phyloP scores from a whole-genome alignment of 768 basidiomycete species.

The Sporobolomyces phaffii region DNA sequence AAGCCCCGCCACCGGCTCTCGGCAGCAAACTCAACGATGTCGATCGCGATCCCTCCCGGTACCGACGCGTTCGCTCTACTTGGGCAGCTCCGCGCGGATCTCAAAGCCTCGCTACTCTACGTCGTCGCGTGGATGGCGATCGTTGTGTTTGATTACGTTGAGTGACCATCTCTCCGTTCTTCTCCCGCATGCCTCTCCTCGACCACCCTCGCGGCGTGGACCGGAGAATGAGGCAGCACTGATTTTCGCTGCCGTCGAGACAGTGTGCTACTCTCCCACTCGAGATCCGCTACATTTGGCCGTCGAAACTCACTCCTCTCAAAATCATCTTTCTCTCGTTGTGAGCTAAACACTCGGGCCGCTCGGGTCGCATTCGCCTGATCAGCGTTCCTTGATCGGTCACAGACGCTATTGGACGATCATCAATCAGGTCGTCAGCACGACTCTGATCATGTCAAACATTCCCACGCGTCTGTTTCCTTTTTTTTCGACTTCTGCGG shows the following conservation, averaged over 20 bases:
- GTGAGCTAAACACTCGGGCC: no score
- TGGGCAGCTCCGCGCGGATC: not conserved
- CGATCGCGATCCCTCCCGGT: not conserved
- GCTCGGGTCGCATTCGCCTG: no score
- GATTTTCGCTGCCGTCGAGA: no score
- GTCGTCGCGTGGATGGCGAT: not conserved
- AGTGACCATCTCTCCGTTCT: not conserved
- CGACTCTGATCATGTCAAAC: not conserved
- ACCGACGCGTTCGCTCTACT: not conserved
- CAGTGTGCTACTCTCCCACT: not conserved
- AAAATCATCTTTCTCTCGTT: conserved; percentile 9
- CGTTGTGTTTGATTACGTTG: conserved; percentile 1
- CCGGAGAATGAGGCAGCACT: no score
- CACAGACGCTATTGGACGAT: conserved; percentile 19
- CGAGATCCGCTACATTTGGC: conserved; percentile 14
- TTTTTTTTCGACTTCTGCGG: not conserved
- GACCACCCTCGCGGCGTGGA: no score
- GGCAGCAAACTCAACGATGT: not conserved
- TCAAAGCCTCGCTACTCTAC: not conserved
- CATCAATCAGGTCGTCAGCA: not conserved
- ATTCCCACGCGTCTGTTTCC: not conserved
- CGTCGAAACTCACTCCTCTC: not conserved
- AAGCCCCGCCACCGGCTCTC: no score
- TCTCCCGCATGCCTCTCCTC: not conserved
- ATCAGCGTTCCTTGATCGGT: no score